Evolutionary conservation across 106 monocot species (phyloP), one percentile per base, ranked within the genome.

Genomic region (Alisma plantagoaquatica): DNA sequence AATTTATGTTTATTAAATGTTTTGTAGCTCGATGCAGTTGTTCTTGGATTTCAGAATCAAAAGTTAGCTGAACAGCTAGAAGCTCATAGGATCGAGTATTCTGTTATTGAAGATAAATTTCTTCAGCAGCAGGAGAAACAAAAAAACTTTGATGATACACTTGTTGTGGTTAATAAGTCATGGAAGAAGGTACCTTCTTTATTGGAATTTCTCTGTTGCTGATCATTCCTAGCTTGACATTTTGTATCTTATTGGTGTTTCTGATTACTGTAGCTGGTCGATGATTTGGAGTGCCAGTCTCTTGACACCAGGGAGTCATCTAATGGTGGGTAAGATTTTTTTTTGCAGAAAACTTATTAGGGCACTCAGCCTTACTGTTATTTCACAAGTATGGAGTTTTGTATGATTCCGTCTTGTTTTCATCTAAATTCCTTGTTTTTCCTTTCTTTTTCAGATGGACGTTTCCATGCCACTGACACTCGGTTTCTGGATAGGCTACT

Each of bases 11-110:
- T 25, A 46, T 31, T 18, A 24, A 30, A 4, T 46, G 2, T 23
- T 19, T 57, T 70, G 64, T 56, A 98, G 98, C 78, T 89, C 63
- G 96, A 98, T 82, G 76, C 85, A 61, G 51, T 69, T 77, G 90
- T 99, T n/a, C 84, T 90, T 49, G 78, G 76, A 55, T 99, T 65
- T 75, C 78, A 79, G 78, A 99, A 99, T 63, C 78, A 89, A 74
- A 99, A 99, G 64, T 82, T 99, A 65, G 49, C 64, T 46, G 85
- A 99, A 59, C 85, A 99, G 69, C 42, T 99, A 31, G 90, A 99
- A 75, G 78, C 70, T 35, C 84, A 85, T 51, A 89, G 78, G 45
- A 65, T 98, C 38, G 98, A 86, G 61, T 79, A 67, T 60, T 65
- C 33, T 71, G 58, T 51, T 51, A 78, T 89, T 29, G 76, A 98